phyloP scores from a whole-genome alignment of 768 basidiomycete species.

The Lyophyllum semitale region DNA sequence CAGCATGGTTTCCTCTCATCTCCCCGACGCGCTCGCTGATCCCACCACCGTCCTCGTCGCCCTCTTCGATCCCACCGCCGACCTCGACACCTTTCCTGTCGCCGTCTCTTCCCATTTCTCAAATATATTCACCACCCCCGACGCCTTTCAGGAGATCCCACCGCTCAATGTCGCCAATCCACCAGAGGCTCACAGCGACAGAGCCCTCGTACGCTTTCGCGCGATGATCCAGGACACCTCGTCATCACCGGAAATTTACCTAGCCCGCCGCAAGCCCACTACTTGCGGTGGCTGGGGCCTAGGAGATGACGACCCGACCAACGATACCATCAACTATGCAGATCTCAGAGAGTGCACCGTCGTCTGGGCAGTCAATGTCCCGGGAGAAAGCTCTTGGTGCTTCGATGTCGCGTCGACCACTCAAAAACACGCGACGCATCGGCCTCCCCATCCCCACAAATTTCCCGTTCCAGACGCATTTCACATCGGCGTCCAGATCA shows the following conservation, averaged over 20 bases:
- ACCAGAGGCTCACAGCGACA: slow-evolving; percentile 47
- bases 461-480: slow-evolving; percentile 54
- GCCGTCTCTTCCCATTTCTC: slow-evolving; percentile 50
- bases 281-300: slow-evolving; percentile 80
- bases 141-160: slow-evolving; percentile 58
- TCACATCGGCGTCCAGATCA: slow-evolving; percentile 75
- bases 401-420: neutral
- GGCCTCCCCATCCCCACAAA: slow-evolving; percentile 51
- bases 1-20: slow-evolving; percentile 57
- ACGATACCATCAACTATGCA: slow-evolving; percentile 38
- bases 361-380: slow-evolving; percentile 76
- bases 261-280: slow-evolving; percentile 44
- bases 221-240: slow-evolving; percentile 87
- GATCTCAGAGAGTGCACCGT: slow-evolving; percentile 63
- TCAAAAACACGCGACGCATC: slow-evolving; percentile 1
- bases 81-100: slow-evolving; percentile 38
- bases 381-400: slow-evolving; percentile 67
- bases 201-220: slow-evolving; percentile 70
- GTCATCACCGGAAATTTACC: slow-evolving; percentile 70
- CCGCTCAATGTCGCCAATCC: slow-evolving; percentile 47
- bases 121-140: slow-evolving; percentile 37
- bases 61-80: slow-evolving; percentile 38
- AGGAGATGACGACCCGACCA: slow-evolving; percentile 29
- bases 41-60: slow-evolving; percentile 51
- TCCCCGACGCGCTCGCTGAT: slow-evolving; percentile 49